Conservation (phyloP, 495 filamentous ascomycete genomes). For the Podospora fimiseda region DNA sequence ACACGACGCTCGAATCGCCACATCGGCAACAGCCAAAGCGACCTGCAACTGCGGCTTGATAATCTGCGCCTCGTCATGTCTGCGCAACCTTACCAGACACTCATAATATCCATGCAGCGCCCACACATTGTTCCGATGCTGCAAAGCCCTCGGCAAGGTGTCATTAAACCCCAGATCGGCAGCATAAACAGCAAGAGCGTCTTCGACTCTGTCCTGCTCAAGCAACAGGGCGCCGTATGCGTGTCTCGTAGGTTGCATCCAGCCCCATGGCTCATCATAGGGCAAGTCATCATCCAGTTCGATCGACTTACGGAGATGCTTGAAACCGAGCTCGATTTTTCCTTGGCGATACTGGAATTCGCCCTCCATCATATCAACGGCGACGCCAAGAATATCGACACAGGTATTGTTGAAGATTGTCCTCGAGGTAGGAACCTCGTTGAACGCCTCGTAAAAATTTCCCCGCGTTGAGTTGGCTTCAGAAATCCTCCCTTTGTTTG, state of each 20-base stretch:
- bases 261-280: conserved; percentile 65
- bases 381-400: conserved; percentile 52
- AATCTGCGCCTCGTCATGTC: conserved; percentile 42
- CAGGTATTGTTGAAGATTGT: conserved; percentile 62
- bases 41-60: conserved; percentile 43
- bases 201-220: conserved; percentile 52
- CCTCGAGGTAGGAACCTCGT: conserved; percentile 44
- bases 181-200: conserved; percentile 50
- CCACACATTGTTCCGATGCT: conserved; percentile 64
- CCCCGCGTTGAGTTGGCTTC: conserved; percentile 41
- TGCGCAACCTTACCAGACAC: conserved; percentile 48
- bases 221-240: conserved; percentile 57
- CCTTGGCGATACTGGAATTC: conserved; percentile 60
- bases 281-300: conserved; percentile 49
- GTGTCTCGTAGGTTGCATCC: conserved; percentile 64
- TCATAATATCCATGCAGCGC: conserved; percentile 60
- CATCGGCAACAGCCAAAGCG: conserved; percentile 51
- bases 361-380: conserved; percentile 58
- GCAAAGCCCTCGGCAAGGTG: conserved; percentile 49
- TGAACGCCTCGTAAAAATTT: conserved; percentile 40
- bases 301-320: conserved; percentile 47
- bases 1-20: conserved; percentile 54
- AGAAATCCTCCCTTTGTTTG: conserved; percentile 43
- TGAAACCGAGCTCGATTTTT: conserved; percentile 49
- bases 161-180: conserved; percentile 56